Conservation (phyloP, 306 rosid species). For the Purshia tridentata region DNA sequence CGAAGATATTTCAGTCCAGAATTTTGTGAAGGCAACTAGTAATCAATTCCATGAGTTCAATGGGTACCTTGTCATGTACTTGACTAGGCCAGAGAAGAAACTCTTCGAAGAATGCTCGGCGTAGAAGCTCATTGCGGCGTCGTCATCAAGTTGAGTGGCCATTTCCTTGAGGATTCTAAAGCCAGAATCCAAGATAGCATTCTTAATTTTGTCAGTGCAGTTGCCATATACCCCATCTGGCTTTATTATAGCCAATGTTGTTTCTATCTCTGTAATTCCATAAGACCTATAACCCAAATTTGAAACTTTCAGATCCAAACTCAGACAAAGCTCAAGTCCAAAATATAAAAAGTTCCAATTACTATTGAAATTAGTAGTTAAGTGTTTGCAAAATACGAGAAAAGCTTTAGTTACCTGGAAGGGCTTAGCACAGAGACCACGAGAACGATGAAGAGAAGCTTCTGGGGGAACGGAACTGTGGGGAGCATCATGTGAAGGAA, state of each 20-base stretch:
- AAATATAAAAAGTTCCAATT: too few relatives aligned
- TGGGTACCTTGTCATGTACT: constrained; percentile 82
- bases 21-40: constrained; percentile 5
- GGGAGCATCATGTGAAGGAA: constrained; percentile 20
- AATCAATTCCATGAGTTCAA: constrained; percentile 21
- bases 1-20: background rate
- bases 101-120: constrained; percentile 70
- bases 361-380: too few relatives aligned
- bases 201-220: constrained; percentile 55
- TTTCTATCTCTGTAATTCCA: constrained; percentile 39
- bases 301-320: background rate
- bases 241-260: constrained; percentile 72
- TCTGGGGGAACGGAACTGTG: constrained; percentile 8
- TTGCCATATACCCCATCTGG: constrained; percentile 81
- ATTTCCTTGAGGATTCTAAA: constrained; percentile 54
- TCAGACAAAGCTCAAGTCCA: background rate
- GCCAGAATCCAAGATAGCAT: constrained; percentile 51
- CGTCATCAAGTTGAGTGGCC: constrained; percentile 59
- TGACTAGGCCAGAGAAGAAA: constrained; percentile 63
- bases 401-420: constrained; percentile 38
- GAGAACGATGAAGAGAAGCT: constrained; percentile 11
- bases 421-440: constrained; percentile 28
- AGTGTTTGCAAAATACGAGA: too few relatives aligned
- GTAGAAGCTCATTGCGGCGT: constrained; percentile 50
- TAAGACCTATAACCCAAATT: constrained; percentile 36